Percentiles rank a stretch among this genome's conserved stretches.
Evolutionary conservation across 140 eudicot genomes (phyloP).

Genomic region (Anethum foeniculum): DNA sequence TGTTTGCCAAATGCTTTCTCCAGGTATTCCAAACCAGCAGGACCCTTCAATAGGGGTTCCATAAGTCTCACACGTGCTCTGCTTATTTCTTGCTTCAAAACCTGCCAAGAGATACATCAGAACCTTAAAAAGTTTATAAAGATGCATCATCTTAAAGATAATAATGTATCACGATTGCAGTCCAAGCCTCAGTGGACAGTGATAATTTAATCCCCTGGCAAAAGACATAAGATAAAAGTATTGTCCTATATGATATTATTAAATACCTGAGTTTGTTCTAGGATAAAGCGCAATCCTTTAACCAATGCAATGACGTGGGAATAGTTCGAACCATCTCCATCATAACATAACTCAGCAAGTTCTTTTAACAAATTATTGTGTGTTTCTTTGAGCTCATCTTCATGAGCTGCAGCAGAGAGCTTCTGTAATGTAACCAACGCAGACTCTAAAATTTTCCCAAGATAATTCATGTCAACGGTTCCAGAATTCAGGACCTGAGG

Average conservation of each 20-base stretch:
- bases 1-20: conserved; percentile 54
- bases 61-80: conserved; percentile 61
- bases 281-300: conserved; percentile 79
- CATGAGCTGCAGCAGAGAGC: conserved; percentile 91
- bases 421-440: conserved; percentile 69
- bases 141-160: neutral
- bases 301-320: conserved; percentile 57
- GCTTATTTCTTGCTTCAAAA: conserved; percentile 76
- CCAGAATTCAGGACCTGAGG: conserved; percentile 57
- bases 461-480: conserved; percentile 59
- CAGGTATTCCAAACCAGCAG: conserved; percentile 71
- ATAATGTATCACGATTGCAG: neutral
- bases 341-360: conserved; percentile 43
- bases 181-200: neutral
- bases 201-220: neutral
- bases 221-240: neutral
- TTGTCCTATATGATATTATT: neutral
- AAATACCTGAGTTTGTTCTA: conserved; percentile 73
- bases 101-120: conserved; percentile 27
- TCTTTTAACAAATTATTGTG: conserved; percentile 56
- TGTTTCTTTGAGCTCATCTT: conserved; percentile 42
- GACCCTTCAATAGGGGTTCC: conserved; percentile 84
- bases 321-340: conserved; percentile 42
- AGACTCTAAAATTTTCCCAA: conserved; percentile 74
- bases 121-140: no score